Conservation (phyloP, 208 protist genomes). For the Trypanosoma avium region DNA sequence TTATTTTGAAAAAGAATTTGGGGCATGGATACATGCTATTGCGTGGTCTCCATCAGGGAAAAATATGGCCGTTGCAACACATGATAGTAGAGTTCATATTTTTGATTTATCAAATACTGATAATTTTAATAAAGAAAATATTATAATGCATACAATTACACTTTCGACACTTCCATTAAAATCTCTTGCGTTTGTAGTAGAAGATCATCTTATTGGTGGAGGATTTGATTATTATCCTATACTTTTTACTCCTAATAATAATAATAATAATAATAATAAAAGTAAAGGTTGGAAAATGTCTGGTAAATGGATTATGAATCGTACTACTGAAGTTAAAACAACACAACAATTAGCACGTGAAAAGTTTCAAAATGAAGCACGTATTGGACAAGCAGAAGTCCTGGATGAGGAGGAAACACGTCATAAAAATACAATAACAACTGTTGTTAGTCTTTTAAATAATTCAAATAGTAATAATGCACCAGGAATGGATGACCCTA, state of each 20-base stretch:
- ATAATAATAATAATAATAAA: too few species aligned
- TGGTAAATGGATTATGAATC: conserved; percentile 17
- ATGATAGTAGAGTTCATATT: conserved; percentile 34
- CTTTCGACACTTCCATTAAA: conserved; percentile 28
- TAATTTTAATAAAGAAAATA: neutral
- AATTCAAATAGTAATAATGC: neutral
- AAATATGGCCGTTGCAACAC: conserved; percentile 32
- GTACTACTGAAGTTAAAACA: conserved; percentile 15
- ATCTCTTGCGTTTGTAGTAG: conserved; percentile 19
- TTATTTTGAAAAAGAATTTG: conserved; percentile 22
- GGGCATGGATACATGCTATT: conserved; percentile 34
- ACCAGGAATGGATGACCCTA: neutral
- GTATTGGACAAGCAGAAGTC: conserved; percentile 12
- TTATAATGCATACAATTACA: conserved; percentile 13
- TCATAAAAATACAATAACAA: conserved; percentile 34
- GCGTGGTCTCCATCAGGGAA: conserved; percentile 33
- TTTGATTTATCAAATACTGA: conserved; percentile 1
- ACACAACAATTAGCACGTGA: conserved; percentile 27
- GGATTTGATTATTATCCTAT: conserved; percentile 35
- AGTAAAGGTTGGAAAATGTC: conserved; percentile 17
- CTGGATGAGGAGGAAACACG: conserved; percentile 20
- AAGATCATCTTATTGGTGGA: conserved; percentile 35
- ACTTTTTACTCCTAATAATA: conserved; percentile 13
- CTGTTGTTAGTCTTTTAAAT: conserved; percentile 9
- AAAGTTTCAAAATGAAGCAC: conserved; percentile 31